Evolutionary conservation across 1,284 basidiomycete species (phyloP).

Genomic region (Boletellus deceptivus): DNA sequence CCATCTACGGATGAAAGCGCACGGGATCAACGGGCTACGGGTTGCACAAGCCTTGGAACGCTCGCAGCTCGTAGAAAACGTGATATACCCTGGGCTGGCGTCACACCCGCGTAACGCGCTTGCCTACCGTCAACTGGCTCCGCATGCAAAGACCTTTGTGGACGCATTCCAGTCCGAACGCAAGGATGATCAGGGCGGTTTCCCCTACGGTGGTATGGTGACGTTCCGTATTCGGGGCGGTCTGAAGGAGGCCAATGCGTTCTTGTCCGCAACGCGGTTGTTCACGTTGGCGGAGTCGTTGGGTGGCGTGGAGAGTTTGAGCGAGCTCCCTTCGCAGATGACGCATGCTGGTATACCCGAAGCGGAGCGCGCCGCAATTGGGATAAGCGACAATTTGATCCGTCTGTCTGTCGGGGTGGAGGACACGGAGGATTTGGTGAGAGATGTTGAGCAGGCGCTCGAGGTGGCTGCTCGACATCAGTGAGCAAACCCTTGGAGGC

Average conservation of each 20-base stretch:
- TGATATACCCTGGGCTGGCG: constrained; percentile 84
- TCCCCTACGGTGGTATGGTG: constrained; percentile 88
- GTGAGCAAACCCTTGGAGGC: background rate
- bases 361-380: constrained; percentile 66
- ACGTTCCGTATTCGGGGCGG: constrained; percentile 68
- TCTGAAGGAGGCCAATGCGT: constrained; percentile 56
- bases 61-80: constrained; percentile 64
- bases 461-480: constrained; percentile 38
- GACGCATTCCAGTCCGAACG: constrained; percentile 39
- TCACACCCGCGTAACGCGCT: constrained; percentile 58
- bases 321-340: constrained; percentile 83
- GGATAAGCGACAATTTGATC: constrained; percentile 81
- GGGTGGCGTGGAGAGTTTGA: constrained; percentile 90
- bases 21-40: constrained; percentile 80
- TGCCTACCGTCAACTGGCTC: constrained; percentile 63
- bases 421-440: constrained; percentile 78
- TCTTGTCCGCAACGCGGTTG: constrained; percentile 67
- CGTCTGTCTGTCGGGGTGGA: constrained; percentile 88
- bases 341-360: constrained; percentile 79
- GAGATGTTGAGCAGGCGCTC: constrained; percentile 72
- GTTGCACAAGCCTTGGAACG: constrained; percentile 68
- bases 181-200: constrained; percentile 46
- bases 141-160: constrained; percentile 70
- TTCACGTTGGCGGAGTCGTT: constrained; percentile 89
- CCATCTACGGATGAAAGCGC: constrained; percentile 81